These are phyloP conservation scores for Aspergillus pseudoterreus DNA, from an alignment of 2,329 filamentous ascomycete genomes.

Conservation along the genomic window DNA sequence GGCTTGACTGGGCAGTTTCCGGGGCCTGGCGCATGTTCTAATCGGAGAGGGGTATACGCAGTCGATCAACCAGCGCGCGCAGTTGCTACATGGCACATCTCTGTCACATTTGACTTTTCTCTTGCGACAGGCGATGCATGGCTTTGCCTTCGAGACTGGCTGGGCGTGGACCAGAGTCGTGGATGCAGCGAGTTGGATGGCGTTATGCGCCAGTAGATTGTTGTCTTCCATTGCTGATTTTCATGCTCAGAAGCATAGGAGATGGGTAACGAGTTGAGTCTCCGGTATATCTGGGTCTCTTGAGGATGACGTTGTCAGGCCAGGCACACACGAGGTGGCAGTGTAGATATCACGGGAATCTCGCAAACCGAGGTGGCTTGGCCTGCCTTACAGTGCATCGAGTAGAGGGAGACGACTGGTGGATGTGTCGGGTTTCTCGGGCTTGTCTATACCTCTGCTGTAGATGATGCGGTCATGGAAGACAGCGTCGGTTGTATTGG, in stretches of 20 bases:
- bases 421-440: background rate
- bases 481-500: background rate
- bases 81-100: conserved; percentile 24
- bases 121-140: conserved; percentile 24
- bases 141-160: conserved; percentile 11
- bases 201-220: background rate
- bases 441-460: background rate
- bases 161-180: background rate
- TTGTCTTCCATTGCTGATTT: background rate
- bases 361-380: conserved; percentile 15
- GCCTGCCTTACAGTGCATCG: background rate
- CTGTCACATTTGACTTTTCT: conserved; percentile 29
- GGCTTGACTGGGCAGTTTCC: background rate
- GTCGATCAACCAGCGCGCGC: conserved; percentile 12
- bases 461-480: background rate
- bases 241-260: background rate
- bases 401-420: background rate
- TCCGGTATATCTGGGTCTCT: background rate
- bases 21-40: conserved; percentile 10
- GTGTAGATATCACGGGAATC: conserved; percentile 5
- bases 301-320: background rate
- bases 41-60: conserved; percentile 16
- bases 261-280: background rate
- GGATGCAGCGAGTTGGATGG: background rate
- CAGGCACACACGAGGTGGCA: conserved; percentile 4